Conservation (phyloP, 805 yeast genomes). For the Lachancea sp. region DNA sequence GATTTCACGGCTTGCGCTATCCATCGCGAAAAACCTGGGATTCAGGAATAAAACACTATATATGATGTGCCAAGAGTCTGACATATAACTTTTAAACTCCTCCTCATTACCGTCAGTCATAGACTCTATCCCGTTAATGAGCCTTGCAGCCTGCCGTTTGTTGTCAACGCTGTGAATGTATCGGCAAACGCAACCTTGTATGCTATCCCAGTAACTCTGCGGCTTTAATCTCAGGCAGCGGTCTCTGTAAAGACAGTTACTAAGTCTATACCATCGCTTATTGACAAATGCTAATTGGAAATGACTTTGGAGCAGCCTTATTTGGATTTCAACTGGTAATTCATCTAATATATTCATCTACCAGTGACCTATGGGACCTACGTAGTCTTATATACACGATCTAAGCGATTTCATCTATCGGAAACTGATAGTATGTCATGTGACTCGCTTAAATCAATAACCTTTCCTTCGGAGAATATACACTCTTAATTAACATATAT, state of each 20-base stretch:
- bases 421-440: too few species aligned
- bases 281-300: conserved; percentile 5
- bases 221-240: conserved; percentile 5
- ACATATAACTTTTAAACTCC: conserved; percentile 1
- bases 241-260: conserved; percentile 7
- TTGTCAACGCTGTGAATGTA: conserved; percentile 7
- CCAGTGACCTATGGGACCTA: too few species aligned
- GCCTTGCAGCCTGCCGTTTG: conserved; percentile 6
- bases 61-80: conserved; percentile 10
- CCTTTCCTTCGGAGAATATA: too few species aligned
- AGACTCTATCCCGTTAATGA: neutral
- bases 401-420: too few species aligned
- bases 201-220: conserved; percentile 2
- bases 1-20: conserved; percentile 3
- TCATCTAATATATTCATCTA: conserved; percentile 1
- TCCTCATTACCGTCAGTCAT: neutral
- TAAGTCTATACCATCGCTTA: conserved; percentile 6
- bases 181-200: neutral
- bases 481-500: too few species aligned
- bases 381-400: too few species aligned
- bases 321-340: conserved; percentile 6
- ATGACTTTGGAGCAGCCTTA: conserved; percentile 1
- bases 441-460: too few species aligned
- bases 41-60: conserved; percentile 7
- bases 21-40: conserved; percentile 8